Conservation (phyloP, 208 protist genomes). For the Trypanosoma scelopori region DNA sequence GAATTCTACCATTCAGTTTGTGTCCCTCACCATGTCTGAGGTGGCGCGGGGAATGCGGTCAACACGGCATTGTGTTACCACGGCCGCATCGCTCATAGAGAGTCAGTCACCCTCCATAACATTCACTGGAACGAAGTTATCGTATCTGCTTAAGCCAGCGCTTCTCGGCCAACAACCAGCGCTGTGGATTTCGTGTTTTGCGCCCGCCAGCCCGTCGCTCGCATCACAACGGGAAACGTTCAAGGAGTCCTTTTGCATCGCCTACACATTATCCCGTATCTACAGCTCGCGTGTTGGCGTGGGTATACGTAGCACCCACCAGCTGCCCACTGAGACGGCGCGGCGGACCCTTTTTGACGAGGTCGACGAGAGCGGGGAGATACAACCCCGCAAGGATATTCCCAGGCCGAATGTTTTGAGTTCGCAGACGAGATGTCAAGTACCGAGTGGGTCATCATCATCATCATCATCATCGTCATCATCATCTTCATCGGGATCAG, state of each 20-base stretch:
- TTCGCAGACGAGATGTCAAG: neutral
- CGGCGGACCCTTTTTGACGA: neutral
- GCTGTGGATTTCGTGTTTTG: conserved; percentile 72
- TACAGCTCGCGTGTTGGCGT: conserved; percentile 50
- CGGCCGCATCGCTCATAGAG: conserved; percentile 58
- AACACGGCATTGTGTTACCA: conserved; percentile 65
- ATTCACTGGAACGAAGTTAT: conserved; percentile 58
- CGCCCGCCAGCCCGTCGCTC: conserved; percentile 37
- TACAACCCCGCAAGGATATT: conserved; percentile 5
- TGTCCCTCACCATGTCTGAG: conserved; percentile 67
- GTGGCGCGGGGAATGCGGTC: conserved; percentile 54
- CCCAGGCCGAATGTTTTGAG: neutral
- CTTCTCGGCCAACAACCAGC: conserved; percentile 64
- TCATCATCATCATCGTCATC: conserved; percentile 1
- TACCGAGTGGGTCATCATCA: neutral
- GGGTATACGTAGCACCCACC: neutral
- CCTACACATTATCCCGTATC: conserved; percentile 47
- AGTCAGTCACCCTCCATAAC: conserved; percentile 46
- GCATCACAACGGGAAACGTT: conserved; percentile 53
- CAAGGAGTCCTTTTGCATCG: conserved; percentile 71
- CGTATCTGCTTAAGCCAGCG: conserved; percentile 69
- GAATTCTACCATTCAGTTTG: conserved; percentile 79
- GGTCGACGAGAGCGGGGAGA: conserved; percentile 13
- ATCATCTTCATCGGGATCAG: neutral
- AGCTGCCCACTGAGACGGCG: neutral